Evolutionary conservation across 441 rosid genomes (phyloP).

Genomic region (Capsella rubella): DNA sequence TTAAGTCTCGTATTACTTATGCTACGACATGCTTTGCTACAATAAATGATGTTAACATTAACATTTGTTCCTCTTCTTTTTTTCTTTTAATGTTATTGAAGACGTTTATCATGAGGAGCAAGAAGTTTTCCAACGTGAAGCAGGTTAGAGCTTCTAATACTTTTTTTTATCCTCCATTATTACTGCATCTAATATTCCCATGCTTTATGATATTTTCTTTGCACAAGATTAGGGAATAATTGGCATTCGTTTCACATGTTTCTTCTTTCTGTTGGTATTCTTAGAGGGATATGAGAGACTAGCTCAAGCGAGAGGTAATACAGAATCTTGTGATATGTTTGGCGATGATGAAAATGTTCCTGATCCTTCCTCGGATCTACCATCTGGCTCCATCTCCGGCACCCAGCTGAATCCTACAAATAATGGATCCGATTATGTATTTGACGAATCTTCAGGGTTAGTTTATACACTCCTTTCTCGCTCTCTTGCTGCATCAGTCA

Average conservation of each 20-base stretch:
- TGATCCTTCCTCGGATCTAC: constrained; percentile 50
- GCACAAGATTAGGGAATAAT: constrained; percentile 2
- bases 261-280: constrained; percentile 30
- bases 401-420: constrained; percentile 46
- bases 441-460: constrained; percentile 95
- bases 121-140: constrained; percentile 86
- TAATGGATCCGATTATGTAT: constrained; percentile 67
- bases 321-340: constrained; percentile 78
- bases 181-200: constrained; percentile 4
- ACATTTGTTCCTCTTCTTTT: constrained; percentile 19
- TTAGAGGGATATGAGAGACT: constrained; percentile 87
- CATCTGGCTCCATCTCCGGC: constrained; percentile 44
- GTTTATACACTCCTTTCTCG: constrained; percentile 8
- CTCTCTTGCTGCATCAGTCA: constrained; percentile 15
- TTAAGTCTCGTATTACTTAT: constrained; percentile 51
- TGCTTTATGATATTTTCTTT: constrained; percentile 4
- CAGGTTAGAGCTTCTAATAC: constrained; percentile 64
- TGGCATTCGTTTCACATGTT: constrained; percentile 10
- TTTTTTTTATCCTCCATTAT: not conserved
- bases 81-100: constrained; percentile 42
- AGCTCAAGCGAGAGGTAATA: constrained; percentile 60
- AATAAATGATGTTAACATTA: constrained; percentile 17
- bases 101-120: constrained; percentile 87
- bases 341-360: constrained; percentile 63
- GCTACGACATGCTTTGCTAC: constrained; percentile 4